Conservation (phyloP, 1,284 basidiomycete genomes). For the Cystobasidiaceae sp. region DNA sequence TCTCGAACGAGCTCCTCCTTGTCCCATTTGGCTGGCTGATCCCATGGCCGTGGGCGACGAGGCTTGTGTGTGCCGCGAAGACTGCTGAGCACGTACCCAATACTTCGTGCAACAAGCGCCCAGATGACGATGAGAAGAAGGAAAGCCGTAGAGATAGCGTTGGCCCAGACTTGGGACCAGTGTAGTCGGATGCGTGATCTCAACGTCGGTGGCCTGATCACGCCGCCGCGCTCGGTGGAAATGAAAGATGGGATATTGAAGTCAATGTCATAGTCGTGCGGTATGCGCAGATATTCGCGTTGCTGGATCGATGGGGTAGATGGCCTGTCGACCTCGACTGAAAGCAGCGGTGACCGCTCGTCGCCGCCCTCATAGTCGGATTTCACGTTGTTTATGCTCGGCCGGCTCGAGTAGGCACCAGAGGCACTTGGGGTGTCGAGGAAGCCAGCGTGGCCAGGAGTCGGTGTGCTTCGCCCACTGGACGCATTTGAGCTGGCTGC, state of each 20-base stretch:
- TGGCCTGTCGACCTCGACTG: conserved; percentile 29
- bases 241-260: conserved; percentile 36
- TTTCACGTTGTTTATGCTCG: neutral
- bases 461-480: conserved; percentile 1
- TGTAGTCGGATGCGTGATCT: conserved; percentile 44
- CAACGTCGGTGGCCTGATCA: conserved; percentile 40
- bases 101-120: conserved; percentile 42
- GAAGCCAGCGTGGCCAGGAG: neutral
- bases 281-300: conserved; percentile 14
- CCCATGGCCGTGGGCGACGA: conserved; percentile 51
- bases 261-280: conserved; percentile 23
- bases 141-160: conserved; percentile 54
- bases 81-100: conserved; percentile 31
- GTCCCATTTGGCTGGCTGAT: conserved; percentile 52
- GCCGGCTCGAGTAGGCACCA: neutral
- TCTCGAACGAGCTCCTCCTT: conserved; percentile 55
- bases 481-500: neutral
- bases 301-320: conserved; percentile 20
- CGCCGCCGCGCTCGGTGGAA: conserved; percentile 41
- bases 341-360: conserved; percentile 16
- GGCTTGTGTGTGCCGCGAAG: conserved; percentile 34
- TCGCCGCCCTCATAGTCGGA: neutral
- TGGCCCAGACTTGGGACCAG: conserved; percentile 51
- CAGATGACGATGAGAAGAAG: conserved; percentile 49
- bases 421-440: neutral